Percentiles rank a stretch among this genome's conserved stretches.
These are phyloP conservation scores for Sambucus nigra DNA, from an alignment of 129 eudicot genomes.

Conservation along the genomic window DNA sequence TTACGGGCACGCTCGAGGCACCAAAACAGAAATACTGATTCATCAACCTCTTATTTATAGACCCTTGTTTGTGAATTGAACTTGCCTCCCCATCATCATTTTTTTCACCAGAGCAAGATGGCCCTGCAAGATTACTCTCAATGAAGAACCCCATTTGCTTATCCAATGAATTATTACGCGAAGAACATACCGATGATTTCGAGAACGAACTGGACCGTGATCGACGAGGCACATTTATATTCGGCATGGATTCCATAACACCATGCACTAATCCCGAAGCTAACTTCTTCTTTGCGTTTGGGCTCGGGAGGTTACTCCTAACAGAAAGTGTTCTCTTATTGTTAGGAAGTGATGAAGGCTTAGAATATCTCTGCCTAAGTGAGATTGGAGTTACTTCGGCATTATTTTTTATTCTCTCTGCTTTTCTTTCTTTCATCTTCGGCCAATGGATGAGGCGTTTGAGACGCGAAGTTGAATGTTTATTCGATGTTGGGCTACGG, in stretches of 20 bases:
- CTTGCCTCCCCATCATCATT: slow-evolving; percentile 24
- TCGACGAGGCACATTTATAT: slow-evolving; percentile 25
- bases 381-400: slow-evolving; percentile 34
- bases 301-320: slow-evolving; percentile 63
- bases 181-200: slow-evolving; percentile 45
- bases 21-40: slow-evolving; percentile 65
- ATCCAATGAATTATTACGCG: slow-evolving; percentile 34
- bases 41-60: slow-evolving; percentile 37
- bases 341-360: slow-evolving; percentile 39
- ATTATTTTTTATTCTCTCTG: slow-evolving; percentile 20
- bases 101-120: slow-evolving; percentile 31
- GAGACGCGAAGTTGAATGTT: slow-evolving; percentile 35
- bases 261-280: slow-evolving; percentile 70
- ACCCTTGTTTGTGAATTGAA: slow-evolving; percentile 23
- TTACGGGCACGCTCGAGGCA: slow-evolving; percentile 20
- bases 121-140: slow-evolving; percentile 29
- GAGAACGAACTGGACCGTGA: slow-evolving; percentile 58
- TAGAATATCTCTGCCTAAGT: slow-evolving; percentile 50
- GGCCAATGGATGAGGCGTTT: slow-evolving; percentile 79
- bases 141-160: slow-evolving; percentile 22
- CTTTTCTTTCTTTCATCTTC: slow-evolving; percentile 28
- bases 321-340: slow-evolving; percentile 68
- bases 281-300: slow-evolving; percentile 61
- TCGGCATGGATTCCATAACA: slow-evolving; percentile 59
- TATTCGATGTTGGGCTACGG: slow-evolving; percentile 17